Evolutionary conservation across 176 grass and related monocot genomes (phyloP).

Genomic region (Carex scoparia): DNA sequence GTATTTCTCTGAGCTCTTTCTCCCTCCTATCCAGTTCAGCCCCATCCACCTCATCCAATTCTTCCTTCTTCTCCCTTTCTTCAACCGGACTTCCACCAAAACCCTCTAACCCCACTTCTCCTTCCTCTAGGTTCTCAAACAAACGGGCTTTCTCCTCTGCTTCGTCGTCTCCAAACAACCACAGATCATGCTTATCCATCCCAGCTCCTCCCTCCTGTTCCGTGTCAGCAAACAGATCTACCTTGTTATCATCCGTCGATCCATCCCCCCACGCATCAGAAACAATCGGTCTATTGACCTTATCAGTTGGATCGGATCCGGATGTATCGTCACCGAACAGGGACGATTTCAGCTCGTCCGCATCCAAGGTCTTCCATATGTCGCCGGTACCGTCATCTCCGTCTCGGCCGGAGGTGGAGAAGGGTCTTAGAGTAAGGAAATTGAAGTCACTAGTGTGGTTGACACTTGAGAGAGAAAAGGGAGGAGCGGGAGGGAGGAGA

Average conservation of each 20-base stretch:
- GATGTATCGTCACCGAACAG: constrained; percentile 25
- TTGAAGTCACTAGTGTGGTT: background rate
- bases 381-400: constrained; percentile 32
- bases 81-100: background rate
- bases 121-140: constrained; percentile 22
- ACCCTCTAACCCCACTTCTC: constrained; percentile 18
- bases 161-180: constrained; percentile 28
- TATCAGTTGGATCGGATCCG: constrained; percentile 15
- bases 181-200: constrained; percentile 20
- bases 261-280: constrained; percentile 36
- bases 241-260: constrained; percentile 35
- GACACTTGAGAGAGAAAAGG: constrained; percentile 16
- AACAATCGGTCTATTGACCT: constrained; percentile 27
- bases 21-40: constrained; percentile 38
- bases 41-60: constrained; percentile 18
- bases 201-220: constrained; percentile 34
- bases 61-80: constrained; percentile 5
- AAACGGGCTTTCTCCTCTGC: constrained; percentile 24
- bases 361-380: constrained; percentile 34
- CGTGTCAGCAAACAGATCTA: constrained; percentile 45
- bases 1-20: constrained; percentile 57
- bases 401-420: constrained; percentile 46
- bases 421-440: constrained; percentile 29
- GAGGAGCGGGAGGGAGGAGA: background rate
- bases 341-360: constrained; percentile 38